A percentile compares a stretch with the other conserved stretches of the same genome.
These are phyloP conservation scores for Sphenostylis stenocarpa DNA, from an alignment of 306 rosid species.

Conservation along the genomic window DNA sequence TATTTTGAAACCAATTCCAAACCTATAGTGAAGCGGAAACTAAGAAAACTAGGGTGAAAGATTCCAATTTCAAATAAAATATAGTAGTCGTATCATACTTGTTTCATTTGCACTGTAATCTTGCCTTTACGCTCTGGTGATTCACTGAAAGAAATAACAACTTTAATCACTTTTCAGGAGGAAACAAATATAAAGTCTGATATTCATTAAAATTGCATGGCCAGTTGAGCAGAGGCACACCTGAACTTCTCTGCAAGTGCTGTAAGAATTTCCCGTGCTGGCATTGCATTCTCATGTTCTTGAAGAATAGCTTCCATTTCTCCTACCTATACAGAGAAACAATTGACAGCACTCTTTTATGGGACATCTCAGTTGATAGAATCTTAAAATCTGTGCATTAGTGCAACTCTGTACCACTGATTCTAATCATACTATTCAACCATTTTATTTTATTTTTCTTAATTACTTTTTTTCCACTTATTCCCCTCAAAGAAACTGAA, in stretches of 20 bases:
- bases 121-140: constrained; percentile 84
- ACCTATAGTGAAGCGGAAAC: constrained; percentile 57
- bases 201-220: constrained; percentile 13
- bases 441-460: background rate
- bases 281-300: constrained; percentile 82
- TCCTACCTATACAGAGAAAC: constrained; percentile 52
- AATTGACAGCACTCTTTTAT: constrained; percentile 5
- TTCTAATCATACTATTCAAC: background rate
- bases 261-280: constrained; percentile 71
- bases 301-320: constrained; percentile 94
- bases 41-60: constrained; percentile 28
- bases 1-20: constrained; percentile 99
- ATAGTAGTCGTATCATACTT: constrained; percentile 53
- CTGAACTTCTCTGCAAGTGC: constrained; percentile 94
- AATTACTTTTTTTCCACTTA: background rate
- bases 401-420: background rate
- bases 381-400: background rate
- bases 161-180: constrained; percentile 21
- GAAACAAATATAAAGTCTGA: background rate
- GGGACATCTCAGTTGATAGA: background rate
- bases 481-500: background rate
- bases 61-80: constrained; percentile 20
- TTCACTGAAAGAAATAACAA: constrained; percentile 52
- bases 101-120: constrained; percentile 93
- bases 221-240: constrained; percentile 41